Conservation (phyloP, 2,329 filamentous ascomycete genomes). For the Claviceps paspali region DNA sequence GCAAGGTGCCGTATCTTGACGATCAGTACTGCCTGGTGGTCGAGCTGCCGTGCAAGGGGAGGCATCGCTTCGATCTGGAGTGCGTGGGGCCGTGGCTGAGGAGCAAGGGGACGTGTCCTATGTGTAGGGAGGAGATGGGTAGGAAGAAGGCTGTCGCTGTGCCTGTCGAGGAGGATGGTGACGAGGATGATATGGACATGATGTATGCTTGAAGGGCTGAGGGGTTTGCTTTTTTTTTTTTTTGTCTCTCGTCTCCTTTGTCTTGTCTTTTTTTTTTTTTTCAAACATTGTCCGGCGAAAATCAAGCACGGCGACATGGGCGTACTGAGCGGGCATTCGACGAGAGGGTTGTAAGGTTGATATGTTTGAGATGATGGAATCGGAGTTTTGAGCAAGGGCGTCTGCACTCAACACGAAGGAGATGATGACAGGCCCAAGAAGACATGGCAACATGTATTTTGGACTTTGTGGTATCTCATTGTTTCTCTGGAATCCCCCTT, state of each 20-base stretch:
- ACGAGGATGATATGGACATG: constrained; percentile 38
- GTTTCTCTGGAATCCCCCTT: too few species aligned
- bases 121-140: constrained; percentile 45
- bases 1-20: constrained; percentile 44
- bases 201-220: constrained; percentile 20
- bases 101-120: constrained; percentile 48
- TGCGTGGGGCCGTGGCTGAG: constrained; percentile 51
- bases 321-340: too few species aligned
- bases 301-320: too few species aligned
- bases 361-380: not conserved
- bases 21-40: constrained; percentile 49
- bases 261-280: not conserved
- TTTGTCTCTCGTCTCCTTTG: too few species aligned
- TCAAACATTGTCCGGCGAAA: too few species aligned
- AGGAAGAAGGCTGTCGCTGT: constrained; percentile 32
- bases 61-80: constrained; percentile 49
- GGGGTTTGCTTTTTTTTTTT: not conserved
- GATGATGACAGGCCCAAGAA: not conserved
- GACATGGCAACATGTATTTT: too few species aligned
- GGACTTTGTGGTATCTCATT: too few species aligned
- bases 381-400: not conserved
- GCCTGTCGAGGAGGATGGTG: constrained; percentile 27
- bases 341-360: too few species aligned
- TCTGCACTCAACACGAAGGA: not conserved
- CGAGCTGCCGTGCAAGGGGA: constrained; percentile 44